Percentiles rank a stretch among this genome's conserved stretches.
Evolutionary conservation across 345 rosid genomes (phyloP).

Genomic region (Rhizophora apiculata): DNA sequence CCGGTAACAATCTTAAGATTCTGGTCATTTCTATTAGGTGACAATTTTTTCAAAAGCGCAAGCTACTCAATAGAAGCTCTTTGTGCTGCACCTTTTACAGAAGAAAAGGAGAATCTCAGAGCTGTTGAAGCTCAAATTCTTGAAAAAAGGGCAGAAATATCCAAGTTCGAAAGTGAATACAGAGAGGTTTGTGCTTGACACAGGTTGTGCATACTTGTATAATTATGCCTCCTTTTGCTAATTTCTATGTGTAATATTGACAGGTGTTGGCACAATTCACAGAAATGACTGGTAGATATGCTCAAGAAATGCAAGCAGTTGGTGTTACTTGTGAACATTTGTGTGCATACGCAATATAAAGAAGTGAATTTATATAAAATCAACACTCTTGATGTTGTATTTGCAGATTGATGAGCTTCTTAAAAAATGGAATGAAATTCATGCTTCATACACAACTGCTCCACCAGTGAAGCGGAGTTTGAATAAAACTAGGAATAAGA

Average conservation of each 20-base stretch:
- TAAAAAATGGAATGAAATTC: constrained; percentile 76
- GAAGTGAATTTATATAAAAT: background rate
- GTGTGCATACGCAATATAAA: constrained; percentile 4
- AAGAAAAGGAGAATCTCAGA: constrained; percentile 82
- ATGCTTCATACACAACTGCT: constrained; percentile 63
- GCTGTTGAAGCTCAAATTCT: constrained; percentile 85
- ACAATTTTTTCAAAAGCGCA: constrained; percentile 87
- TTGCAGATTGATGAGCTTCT: constrained; percentile 88
- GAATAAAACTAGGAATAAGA: constrained; percentile 58
- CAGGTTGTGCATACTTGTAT: constrained; percentile 1
- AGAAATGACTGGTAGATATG: constrained; percentile 84
- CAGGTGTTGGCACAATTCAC: constrained; percentile 86
- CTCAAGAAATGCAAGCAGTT: constrained; percentile 92
- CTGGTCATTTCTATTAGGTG: constrained; percentile 52
- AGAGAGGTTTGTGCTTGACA: constrained; percentile 54
- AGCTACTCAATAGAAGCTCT: constrained; percentile 87
- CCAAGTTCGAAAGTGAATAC: constrained; percentile 92
- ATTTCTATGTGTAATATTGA: constrained; percentile 14
- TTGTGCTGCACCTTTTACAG: constrained; percentile 64
- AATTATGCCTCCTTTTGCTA: constrained; percentile 2
- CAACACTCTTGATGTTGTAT: background rate
- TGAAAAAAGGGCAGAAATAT: constrained; percentile 72
- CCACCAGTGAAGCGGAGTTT: constrained; percentile 62
- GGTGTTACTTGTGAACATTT: constrained; percentile 26
- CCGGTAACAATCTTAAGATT: constrained; percentile 15